Base-by-base conservation (phyloP, 345 rosid genomes). In the Eucalyptus cladocalyx region DNA sequence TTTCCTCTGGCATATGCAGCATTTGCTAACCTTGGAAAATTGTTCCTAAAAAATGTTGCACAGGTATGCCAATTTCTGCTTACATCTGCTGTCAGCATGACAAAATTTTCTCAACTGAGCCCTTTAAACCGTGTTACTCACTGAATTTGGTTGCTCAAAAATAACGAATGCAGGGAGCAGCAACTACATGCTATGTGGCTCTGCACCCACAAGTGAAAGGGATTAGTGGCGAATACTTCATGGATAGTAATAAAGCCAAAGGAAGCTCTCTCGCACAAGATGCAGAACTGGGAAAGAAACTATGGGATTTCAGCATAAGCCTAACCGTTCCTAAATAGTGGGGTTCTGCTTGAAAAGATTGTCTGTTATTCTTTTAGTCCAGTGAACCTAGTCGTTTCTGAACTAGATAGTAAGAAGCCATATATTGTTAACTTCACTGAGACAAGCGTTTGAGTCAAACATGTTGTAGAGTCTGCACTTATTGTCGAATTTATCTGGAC, bases 131-230 rank as follows among this genome's bases (percentile, higher is more conserved):
- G 9, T n/a, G 34, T 50, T 21, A 28, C 1, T 86, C 26, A 11
- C 80, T 40, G 50, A 24, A 45, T 60, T 87, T 51, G 10, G 76
- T 17, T 87, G 30, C 28, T 40, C 23, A 54, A 76, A 30, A 76
- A 48, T 42, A 37, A 17, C 49, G 2, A 80, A 54, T 91, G n/a
- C 89, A 96, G 99, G 97, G 98, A 91, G 97, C 97, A 5, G 96
- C 98, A 83, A 94, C 98, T 21, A 95, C 97, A 6, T 96, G 99
- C 91, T 96, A 95, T 54, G 94, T 94, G 18, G 97, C 98, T 37
- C 89, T 96, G 92, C 95, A 97, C 89, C 95, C 98, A 1, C 96
- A 95, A 58, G 92, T 91, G 45, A 93, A 92, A 40, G 98, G 97
- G 88, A 94, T 95, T 86, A 94, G 92, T n/a, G 96, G 96, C 15